Percentiles rank a stretch among this genome's conserved stretches.
Evolutionary conservation across 164 flowering plant species (phyloP).

Genomic region (Nymphaea thermarum): DNA sequence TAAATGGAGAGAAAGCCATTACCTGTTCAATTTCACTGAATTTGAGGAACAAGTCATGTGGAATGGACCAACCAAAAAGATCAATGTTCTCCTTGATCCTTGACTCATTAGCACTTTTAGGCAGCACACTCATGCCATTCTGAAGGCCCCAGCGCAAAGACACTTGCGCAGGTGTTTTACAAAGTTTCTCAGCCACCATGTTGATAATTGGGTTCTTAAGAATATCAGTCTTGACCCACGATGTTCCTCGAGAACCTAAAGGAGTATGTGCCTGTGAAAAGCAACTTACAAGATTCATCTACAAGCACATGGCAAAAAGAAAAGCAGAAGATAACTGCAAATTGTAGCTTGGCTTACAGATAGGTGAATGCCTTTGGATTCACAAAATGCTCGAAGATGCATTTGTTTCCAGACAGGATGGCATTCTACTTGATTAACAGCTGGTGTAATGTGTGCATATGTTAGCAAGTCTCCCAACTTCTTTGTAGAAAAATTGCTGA

Average conservation of each 20-base stretch:
- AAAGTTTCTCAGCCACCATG: constrained; percentile 41
- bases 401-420: constrained; percentile 59
- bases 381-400: constrained; percentile 37
- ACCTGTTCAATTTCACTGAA: constrained; percentile 47
- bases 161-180: constrained; percentile 65
- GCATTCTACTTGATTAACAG: constrained; percentile 66
- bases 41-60: constrained; percentile 37
- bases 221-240: constrained; percentile 37
- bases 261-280: constrained; percentile 57
- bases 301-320: not conserved
- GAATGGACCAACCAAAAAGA: constrained; percentile 53
- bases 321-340: not conserved
- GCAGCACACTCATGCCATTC: constrained; percentile 60
- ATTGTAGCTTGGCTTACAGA: constrained; percentile 17
- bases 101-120: constrained; percentile 47
- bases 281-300: not conserved
- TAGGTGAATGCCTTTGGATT: constrained; percentile 39
- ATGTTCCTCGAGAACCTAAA: constrained; percentile 58
- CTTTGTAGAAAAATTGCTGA: constrained; percentile 59
- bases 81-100: constrained; percentile 52
- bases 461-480: constrained; percentile 37
- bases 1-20: not conserved
- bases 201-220: constrained; percentile 41
- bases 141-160: constrained; percentile 82
- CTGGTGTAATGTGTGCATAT: constrained; percentile 37